These are phyloP conservation scores for Desmodesmus armatus DNA, from an alignment of 139 green algal species.

Conservation along the genomic window DNA sequence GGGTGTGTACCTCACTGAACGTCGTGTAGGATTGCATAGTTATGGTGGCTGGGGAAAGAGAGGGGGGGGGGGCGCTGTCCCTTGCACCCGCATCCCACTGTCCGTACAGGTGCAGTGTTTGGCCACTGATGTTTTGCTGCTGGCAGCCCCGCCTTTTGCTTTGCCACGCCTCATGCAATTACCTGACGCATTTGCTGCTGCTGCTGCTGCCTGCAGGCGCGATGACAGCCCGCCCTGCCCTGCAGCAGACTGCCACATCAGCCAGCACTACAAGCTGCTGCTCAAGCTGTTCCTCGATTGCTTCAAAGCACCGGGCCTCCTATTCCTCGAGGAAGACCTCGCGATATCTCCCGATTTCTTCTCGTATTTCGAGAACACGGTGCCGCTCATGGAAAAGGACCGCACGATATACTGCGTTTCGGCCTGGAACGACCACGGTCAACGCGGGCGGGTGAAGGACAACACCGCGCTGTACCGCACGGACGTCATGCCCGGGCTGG, in stretches of 20 bases:
- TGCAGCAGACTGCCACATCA: conserved; percentile 1
- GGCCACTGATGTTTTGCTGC: too few species aligned
- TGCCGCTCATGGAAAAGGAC: conserved; percentile 49
- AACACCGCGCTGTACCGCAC: conserved; percentile 54
- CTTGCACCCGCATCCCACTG: too few species aligned
- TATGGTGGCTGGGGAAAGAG: too few species aligned
- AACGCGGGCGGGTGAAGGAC: conserved; percentile 52
- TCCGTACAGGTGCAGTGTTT: too few species aligned
- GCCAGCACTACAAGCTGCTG: conserved; percentile 21
- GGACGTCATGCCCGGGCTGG: conserved; percentile 74
- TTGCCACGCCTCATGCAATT: too few species aligned
- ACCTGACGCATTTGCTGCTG: too few species aligned
- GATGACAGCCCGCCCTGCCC: too few species aligned
- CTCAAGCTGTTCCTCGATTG: conserved; percentile 28
- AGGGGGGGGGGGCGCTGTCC: too few species aligned
- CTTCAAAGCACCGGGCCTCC: background rate
- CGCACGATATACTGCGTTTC: conserved; percentile 23
- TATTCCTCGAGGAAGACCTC: conserved; percentile 70
- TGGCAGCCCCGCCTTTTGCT: too few species aligned
- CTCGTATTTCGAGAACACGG: conserved; percentile 58
- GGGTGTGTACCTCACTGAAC: too few species aligned
- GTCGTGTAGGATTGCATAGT: too few species aligned
- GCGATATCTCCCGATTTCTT: conserved; percentile 67
- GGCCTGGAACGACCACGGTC: conserved; percentile 75
- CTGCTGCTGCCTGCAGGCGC: too few species aligned